phyloP scores from a whole-genome alignment of 1,139 yeast genomes.

The Lodderomyces elongisporus region DNA sequence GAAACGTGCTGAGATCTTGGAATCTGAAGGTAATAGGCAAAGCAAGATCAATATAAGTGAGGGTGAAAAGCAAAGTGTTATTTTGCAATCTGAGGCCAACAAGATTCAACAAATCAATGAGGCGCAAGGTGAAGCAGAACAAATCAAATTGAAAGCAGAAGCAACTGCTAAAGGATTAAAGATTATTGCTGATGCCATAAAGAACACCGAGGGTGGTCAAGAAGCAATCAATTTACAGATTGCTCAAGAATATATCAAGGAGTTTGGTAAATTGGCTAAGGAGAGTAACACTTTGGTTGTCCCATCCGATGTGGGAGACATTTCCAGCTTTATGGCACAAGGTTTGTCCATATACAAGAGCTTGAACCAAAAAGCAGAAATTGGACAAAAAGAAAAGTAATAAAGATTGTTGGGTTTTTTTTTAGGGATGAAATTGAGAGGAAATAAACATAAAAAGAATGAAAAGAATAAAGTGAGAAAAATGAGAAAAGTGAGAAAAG shows the following conservation, averaged over 20 bases:
- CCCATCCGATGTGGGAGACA: constrained; percentile 72
- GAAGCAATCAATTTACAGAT: constrained; percentile 76
- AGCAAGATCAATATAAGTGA: constrained; percentile 78
- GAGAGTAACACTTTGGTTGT: constrained; percentile 73
- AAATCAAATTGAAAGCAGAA: constrained; percentile 60
- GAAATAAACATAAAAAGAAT: too few relatives aligned
- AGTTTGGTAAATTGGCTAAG: constrained; percentile 78
- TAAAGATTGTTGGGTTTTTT: too few relatives aligned
- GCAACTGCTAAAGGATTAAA: constrained; percentile 74
- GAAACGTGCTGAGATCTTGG: constrained; percentile 81
- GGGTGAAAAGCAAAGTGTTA: constrained; percentile 67
- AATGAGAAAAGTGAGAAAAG: too few relatives aligned
- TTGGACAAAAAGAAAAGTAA: constrained; percentile 1
- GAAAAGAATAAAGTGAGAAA: not conserved
- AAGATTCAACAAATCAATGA: constrained; percentile 58
- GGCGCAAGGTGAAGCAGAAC: constrained; percentile 69
- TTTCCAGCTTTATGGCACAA: constrained; percentile 70
- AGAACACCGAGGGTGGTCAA: constrained; percentile 62
- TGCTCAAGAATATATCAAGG: constrained; percentile 79
- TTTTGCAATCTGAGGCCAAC: constrained; percentile 67
- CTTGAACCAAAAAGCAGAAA: constrained; percentile 24
- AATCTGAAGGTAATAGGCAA: constrained; percentile 79
- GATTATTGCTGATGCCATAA: constrained; percentile 61
- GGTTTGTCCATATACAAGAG: constrained; percentile 70
- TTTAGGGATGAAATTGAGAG: not conserved